Conservation (phyloP, 805 yeast genomes). For the Schwanniomyces pseudopolymorphus region DNA sequence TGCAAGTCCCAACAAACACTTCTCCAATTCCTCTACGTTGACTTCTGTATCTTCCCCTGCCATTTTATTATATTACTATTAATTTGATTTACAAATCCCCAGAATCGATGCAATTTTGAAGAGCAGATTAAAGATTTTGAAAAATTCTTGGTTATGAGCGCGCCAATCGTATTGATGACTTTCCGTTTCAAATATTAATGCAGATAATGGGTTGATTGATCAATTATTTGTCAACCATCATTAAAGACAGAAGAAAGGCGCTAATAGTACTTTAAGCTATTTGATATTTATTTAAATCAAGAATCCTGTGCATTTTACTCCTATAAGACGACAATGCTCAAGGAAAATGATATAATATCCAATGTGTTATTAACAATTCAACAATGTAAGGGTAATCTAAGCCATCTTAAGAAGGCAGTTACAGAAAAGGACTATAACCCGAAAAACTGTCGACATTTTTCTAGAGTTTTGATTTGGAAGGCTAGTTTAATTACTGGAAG, state of each 20-base stretch:
- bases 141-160: not conserved
- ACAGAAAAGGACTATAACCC: slow-evolving; percentile 28
- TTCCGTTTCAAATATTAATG: not conserved
- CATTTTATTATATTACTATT: not conserved
- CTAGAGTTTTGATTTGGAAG: slow-evolving; percentile 40
- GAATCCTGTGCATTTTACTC: not conserved
- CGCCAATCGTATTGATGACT: not conserved
- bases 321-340: slow-evolving; percentile 12
- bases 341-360: slow-evolving; percentile 37
- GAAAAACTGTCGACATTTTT: slow-evolving; percentile 16
- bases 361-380: slow-evolving; percentile 36
- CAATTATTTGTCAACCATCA: not conserved
- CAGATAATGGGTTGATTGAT: not conserved
- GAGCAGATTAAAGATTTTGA: slow-evolving; percentile 1
- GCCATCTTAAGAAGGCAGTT: slow-evolving; percentile 25
- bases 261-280: too few relatives aligned
- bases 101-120: not conserved
- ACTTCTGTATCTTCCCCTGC: not conserved
- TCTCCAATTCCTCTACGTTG: slow-evolving; percentile 19
- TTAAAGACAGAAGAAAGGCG: not conserved
- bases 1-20: slow-evolving; percentile 46
- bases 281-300: too few relatives aligned
- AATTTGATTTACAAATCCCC: not conserved
- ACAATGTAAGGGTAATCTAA: slow-evolving; percentile 31
- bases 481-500: slow-evolving; percentile 34